phyloP scores from a whole-genome alignment of 495 filamentous ascomycete genomes.

The Bombardia bombarda region DNA sequence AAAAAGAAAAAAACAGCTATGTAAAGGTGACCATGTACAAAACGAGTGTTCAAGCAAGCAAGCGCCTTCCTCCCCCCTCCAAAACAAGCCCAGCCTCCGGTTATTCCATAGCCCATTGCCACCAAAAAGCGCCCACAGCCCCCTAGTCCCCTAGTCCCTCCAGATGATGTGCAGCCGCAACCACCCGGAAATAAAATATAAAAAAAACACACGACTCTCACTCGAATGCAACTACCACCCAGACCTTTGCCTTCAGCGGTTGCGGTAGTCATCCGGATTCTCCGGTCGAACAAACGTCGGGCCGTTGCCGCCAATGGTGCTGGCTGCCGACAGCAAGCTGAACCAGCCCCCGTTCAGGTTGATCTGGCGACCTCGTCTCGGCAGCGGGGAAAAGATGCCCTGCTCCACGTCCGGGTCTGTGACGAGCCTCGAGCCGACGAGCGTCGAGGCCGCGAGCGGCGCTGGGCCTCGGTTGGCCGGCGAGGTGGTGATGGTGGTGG shows the following conservation, averaged over 20 bases:
- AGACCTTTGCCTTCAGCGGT: no score
- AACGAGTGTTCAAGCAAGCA: neutral
- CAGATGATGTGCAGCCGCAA: no score
- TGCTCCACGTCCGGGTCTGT: neutral
- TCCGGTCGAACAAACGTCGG: neutral
- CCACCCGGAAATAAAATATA: neutral
- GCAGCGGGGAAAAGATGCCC: neutral
- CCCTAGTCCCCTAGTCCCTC: no score
- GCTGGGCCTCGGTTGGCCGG: no score
- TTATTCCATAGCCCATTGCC: neutral
- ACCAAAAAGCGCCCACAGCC: no score
- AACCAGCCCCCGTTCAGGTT: constrained; percentile 2
- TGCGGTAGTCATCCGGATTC: neutral
- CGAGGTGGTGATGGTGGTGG: constrained; percentile 13
- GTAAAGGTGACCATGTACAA: neutral
- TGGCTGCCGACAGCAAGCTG: neutral
- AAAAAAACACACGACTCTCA: neutral
- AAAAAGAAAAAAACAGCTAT: constrained; percentile 1
- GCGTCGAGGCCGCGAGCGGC: no score
- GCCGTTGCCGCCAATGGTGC: neutral
- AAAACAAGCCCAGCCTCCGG: neutral
- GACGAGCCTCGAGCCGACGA: no score
- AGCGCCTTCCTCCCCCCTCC: neutral
- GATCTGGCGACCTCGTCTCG: neutral
- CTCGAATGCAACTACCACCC: no score